Conservation (phyloP, 345 rosid species). For the Turnera subulata region DNA sequence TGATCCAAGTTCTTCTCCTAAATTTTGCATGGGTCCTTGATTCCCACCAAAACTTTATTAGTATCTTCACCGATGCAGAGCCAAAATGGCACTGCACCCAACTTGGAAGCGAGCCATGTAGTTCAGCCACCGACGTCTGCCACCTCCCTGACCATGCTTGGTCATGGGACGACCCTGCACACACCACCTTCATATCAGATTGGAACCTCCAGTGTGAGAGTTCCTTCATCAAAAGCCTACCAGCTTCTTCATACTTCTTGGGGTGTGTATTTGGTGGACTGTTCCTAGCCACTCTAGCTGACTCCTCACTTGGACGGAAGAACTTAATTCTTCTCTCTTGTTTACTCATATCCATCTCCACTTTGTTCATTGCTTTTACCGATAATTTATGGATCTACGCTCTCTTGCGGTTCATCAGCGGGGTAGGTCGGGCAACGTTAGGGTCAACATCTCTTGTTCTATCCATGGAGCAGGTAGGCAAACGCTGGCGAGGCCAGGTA, state of each 20-base stretch:
- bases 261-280: constrained; percentile 23
- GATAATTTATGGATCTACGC: constrained; percentile 19
- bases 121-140: too few relatives aligned
- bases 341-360: constrained; percentile 7
- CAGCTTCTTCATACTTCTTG: constrained; percentile 21
- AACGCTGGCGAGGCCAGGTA: constrained; percentile 18
- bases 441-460: constrained; percentile 20
- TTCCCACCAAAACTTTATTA: constrained; percentile 21
- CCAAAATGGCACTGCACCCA: too few relatives aligned
- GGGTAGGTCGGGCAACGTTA: constrained; percentile 17
- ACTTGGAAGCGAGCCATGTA: too few relatives aligned
- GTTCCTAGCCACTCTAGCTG: constrained; percentile 8
- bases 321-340: constrained; percentile 16
- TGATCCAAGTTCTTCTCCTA: constrained; percentile 9
- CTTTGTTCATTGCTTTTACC: constrained; percentile 18
- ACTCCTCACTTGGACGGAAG: constrained; percentile 21
- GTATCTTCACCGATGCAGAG: constrained; percentile 12
- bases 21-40: constrained; percentile 17
- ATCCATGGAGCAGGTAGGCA: constrained; percentile 17
- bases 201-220: too few relatives aligned
- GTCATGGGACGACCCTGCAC: constrained; percentile 8
- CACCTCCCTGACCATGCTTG: background rate
- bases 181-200: constrained; percentile 11
- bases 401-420: constrained; percentile 7
- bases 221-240: constrained; percentile 17